Percentiles rank a stretch among this genome's conserved stretches.
These are phyloP conservation scores for Neocallimastix lanati DNA, from an alignment of 192 early-diverging fungal genomes.

Conservation along the genomic window DNA sequence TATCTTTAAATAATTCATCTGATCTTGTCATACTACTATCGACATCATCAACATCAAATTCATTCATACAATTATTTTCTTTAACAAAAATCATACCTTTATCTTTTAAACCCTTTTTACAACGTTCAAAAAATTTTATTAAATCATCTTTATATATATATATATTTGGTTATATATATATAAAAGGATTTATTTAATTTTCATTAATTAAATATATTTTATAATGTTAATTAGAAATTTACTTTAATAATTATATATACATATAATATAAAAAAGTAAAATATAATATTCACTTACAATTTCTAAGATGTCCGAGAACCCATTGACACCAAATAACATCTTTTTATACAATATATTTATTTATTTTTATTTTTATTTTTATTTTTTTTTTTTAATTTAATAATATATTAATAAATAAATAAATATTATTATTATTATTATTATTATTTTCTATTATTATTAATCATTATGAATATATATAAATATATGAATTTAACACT, in stretches of 20 bases:
- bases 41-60: slow-evolving; percentile 54
- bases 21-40: slow-evolving; percentile 68
- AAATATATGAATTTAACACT: not conserved
- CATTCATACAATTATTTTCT: slow-evolving; percentile 49
- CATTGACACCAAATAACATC: slow-evolving; percentile 98
- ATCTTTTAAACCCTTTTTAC: slow-evolving; percentile 42
- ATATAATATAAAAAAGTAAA: no score
- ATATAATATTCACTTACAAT: no score
- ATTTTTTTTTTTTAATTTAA: not conserved
- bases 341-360: no score
- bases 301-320: slow-evolving; percentile 84
- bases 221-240: no score
- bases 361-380: not conserved
- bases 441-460: not conserved
- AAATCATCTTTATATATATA: slow-evolving; percentile 42
- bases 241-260: no score
- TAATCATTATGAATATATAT: no score
- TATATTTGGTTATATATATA: no score
- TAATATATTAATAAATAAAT: no score
- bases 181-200: no score
- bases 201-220: no score
- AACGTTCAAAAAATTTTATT: slow-evolving; percentile 59
- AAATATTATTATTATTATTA: not conserved
- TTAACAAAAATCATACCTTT: slow-evolving; percentile 70
- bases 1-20: slow-evolving; percentile 27